Conservation (phyloP, 1,139 yeast species). For the Ogataea hybrid region DNA sequence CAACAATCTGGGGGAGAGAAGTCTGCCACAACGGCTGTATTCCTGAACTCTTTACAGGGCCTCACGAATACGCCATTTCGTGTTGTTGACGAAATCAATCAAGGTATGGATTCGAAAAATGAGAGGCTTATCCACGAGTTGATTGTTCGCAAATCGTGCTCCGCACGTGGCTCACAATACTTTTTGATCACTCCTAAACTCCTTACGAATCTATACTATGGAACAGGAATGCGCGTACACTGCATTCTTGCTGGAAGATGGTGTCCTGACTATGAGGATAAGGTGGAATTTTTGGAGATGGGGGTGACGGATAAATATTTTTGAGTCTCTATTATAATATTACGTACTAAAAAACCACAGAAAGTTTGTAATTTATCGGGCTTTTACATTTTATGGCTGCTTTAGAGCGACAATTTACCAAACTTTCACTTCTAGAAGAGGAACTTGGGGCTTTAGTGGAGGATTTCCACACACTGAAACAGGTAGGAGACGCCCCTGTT, state of each 20-base stretch:
- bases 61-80: conserved; percentile 87
- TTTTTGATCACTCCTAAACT: conserved; percentile 92
- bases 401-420: conserved; percentile 19
- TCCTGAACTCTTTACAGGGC: conserved; percentile 90
- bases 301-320: conserved; percentile 27
- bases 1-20: conserved; percentile 98
- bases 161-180: conserved; percentile 59
- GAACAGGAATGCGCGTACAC: conserved; percentile 80
- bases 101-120: conserved; percentile 96
- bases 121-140: conserved; percentile 85
- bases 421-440: conserved; percentile 17
- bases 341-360: background rate
- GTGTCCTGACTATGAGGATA: conserved; percentile 25
- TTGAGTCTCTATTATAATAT: background rate
- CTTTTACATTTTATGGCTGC: conserved; percentile 3
- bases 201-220: conserved; percentile 74
- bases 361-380: background rate
- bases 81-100: conserved; percentile 97
- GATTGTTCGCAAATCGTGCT: conserved; percentile 84
- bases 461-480: conserved; percentile 19
- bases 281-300: conserved; percentile 26
- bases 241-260: conserved; percentile 73
- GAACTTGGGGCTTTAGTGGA: conserved; percentile 17
- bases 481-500: background rate
- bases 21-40: conserved; percentile 91